These are phyloP conservation scores for Starmerella geochares DNA, from an alignment of 805 yeast genomes.

Conservation along the genomic window DNA sequence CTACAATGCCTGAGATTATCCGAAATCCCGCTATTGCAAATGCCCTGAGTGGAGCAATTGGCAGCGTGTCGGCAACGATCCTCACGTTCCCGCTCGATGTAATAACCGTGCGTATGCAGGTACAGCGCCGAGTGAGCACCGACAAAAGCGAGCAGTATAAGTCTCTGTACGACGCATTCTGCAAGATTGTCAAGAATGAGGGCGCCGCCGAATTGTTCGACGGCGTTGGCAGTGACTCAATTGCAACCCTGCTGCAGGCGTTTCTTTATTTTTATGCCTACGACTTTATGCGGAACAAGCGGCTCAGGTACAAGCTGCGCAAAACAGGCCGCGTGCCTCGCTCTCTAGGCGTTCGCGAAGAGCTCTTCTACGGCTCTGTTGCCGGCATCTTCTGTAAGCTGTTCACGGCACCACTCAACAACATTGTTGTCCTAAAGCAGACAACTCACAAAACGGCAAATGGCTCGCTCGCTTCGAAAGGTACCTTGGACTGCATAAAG, in stretches of 20 bases:
- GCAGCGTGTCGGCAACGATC: slow-evolving; percentile 30
- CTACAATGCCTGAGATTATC: background rate
- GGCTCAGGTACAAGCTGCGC: slow-evolving; percentile 18
- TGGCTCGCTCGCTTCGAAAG: background rate
- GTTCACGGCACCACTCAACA: slow-evolving; percentile 29
- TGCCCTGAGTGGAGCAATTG: slow-evolving; percentile 30
- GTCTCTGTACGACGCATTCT: slow-evolving; percentile 66
- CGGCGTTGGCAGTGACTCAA: slow-evolving; percentile 50
- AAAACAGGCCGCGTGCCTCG: slow-evolving; percentile 26
- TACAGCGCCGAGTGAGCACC: slow-evolving; percentile 23
- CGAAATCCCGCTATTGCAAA: slow-evolving; percentile 25
- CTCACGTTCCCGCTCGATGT: slow-evolving; percentile 30
- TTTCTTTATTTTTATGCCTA: slow-evolving; percentile 31
- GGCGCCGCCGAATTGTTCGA: slow-evolving; percentile 67
- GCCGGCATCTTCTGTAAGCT: slow-evolving; percentile 31
- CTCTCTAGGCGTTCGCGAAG: slow-evolving; percentile 28
- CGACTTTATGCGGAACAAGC: slow-evolving; percentile 26
- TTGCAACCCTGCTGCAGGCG: slow-evolving; percentile 29
- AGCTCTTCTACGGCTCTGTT: slow-evolving; percentile 28
- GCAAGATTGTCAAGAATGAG: slow-evolving; percentile 56
- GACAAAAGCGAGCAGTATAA: slow-evolving; percentile 35
- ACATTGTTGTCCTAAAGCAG: slow-evolving; percentile 29
- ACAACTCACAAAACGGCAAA: background rate
- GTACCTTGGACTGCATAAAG: slow-evolving; percentile 14
- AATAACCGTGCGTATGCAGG: slow-evolving; percentile 30